These are phyloP conservation scores for Trichosporon inkin DNA, from an alignment of 1,284 basidiomycete genomes.

Conservation along the genomic window DNA sequence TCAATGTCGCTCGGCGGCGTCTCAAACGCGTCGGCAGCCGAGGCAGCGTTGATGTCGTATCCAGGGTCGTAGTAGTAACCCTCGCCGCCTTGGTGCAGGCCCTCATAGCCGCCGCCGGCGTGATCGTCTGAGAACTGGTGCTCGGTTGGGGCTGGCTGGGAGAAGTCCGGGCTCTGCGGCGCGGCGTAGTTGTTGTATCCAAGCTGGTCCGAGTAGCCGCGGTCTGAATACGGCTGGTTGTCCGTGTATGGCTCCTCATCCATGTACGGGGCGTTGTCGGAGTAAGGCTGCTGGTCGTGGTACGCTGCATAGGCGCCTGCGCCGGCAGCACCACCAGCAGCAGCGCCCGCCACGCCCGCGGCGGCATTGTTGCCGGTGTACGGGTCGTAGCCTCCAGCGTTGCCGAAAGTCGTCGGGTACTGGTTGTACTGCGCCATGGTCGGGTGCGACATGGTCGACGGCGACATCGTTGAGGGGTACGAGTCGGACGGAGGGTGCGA, in stretches of 20 bases:
- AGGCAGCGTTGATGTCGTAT: slow-evolving; percentile 6
- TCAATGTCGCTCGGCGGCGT: background rate
- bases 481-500: slow-evolving; percentile 5
- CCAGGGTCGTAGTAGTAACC: slow-evolving; percentile 46
- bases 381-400: slow-evolving; percentile 47
- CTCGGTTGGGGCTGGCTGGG: slow-evolving; percentile 8
- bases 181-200: slow-evolving; percentile 12
- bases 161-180: background rate
- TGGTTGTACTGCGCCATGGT: slow-evolving; percentile 48
- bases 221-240: slow-evolving; percentile 2
- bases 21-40: background rate
- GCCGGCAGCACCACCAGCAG: slow-evolving; percentile 26
- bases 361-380: slow-evolving; percentile 28
- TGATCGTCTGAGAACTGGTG: slow-evolving; percentile 16
- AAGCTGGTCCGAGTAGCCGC: slow-evolving; percentile 14
- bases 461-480: slow-evolving; percentile 46
- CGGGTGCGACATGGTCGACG: slow-evolving; percentile 41
- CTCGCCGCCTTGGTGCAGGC: slow-evolving; percentile 23
- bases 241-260: background rate
- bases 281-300: background rate
- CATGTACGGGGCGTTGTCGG: slow-evolving; percentile 1
- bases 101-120: slow-evolving; percentile 14
- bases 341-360: slow-evolving; percentile 16
- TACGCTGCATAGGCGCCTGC: slow-evolving; percentile 18
- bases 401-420: slow-evolving; percentile 42